Evolutionary conservation across 495 filamentous ascomycete genomes (phyloP), one percentile per base, ranked within the genome.

Genomic region (Talaromyces stipitatus): DNA sequence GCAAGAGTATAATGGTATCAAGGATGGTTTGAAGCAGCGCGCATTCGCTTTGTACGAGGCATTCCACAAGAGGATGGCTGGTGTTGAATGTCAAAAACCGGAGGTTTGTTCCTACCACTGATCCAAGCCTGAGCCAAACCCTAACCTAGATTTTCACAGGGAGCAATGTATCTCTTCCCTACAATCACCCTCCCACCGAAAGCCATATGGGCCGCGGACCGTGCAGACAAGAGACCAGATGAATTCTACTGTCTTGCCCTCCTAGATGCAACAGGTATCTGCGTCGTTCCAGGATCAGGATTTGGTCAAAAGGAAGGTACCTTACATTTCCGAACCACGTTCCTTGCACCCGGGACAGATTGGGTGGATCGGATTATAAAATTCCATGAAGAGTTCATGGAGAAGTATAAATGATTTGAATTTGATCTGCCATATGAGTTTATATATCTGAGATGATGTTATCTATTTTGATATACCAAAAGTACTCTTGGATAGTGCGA

Each of bases 131-230:
- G 10, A 4, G 16, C 24, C 22, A n/a, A 11, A 24, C 8, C 1
- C 29, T 61, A 55, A 55, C 52, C 50, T n/a, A n/a, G n/a, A n/a
- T 50, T 14, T 27, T 54, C 36, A 51, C 72, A 95, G 81, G 94
- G 94, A 24, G 82, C 86, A 61, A 98, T 98, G 94, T 98, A 98
- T 77, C 87, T 98, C 62, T 98, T 97, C 84, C 94, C 94, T 4
- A 90, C 89, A 50, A 95, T 98, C 72, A 80, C 78, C 29, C 74
- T 97, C 27, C 83, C 95, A 4, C 56, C 65, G 33, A 87, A 86
- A 69, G 95, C 92, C 46, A 67, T 86, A 59, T 85, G 82, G 59
- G 85, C 85, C 29, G 94, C 94, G 30, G 66, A 82, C 60, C 78
- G 84, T 46, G 88, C 90, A 71, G 83, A 81, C 62, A 87, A 85